These are phyloP conservation scores for Dichotomocladium elegans DNA, from an alignment of 371 early-diverging fungal species.

Conservation along the genomic window DNA sequence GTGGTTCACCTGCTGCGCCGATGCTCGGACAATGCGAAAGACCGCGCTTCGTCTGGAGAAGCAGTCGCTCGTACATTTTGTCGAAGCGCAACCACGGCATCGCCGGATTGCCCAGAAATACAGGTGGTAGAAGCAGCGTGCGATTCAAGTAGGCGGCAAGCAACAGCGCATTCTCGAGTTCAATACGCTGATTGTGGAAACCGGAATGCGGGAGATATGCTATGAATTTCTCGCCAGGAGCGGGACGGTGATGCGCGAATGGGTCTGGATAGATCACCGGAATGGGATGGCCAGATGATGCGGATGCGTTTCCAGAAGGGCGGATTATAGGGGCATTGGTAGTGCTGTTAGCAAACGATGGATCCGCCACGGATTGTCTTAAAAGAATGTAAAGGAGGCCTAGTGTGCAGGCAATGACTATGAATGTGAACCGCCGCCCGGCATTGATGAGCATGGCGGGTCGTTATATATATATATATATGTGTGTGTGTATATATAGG, in stretches of 20 bases:
- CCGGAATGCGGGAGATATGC: slow-evolving; percentile 65
- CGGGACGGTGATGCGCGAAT: slow-evolving; percentile 15
- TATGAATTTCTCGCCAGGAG: slow-evolving; percentile 37
- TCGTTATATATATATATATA: no score
- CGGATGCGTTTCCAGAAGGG: no score
- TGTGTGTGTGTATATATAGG: no score
- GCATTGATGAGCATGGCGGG: slow-evolving; percentile 5
- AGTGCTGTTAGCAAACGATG: neutral
- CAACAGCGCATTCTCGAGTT: slow-evolving; percentile 56
- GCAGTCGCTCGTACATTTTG: slow-evolving; percentile 49
- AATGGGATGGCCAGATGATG: neutral
- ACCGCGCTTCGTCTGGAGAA: slow-evolving; percentile 56
- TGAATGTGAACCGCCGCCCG: slow-evolving; percentile 3
- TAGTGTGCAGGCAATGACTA: neutral
- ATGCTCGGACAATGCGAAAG: slow-evolving; percentile 47
- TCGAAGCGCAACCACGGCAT: slow-evolving; percentile 53
- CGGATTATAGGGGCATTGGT: no score
- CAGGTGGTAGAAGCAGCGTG: slow-evolving; percentile 52
- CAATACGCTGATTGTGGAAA: slow-evolving; percentile 59
- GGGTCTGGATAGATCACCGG: slow-evolving; percentile 17
- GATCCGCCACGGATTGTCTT: neutral
- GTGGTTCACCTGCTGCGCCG: slow-evolving; percentile 28
- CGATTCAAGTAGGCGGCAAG: slow-evolving; percentile 54
- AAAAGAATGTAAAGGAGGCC: neutral
- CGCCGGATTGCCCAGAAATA: slow-evolving; percentile 55